Conservation (phyloP, 2,329 filamentous ascomycete species). For the Basipetospora chlamydospora region DNA sequence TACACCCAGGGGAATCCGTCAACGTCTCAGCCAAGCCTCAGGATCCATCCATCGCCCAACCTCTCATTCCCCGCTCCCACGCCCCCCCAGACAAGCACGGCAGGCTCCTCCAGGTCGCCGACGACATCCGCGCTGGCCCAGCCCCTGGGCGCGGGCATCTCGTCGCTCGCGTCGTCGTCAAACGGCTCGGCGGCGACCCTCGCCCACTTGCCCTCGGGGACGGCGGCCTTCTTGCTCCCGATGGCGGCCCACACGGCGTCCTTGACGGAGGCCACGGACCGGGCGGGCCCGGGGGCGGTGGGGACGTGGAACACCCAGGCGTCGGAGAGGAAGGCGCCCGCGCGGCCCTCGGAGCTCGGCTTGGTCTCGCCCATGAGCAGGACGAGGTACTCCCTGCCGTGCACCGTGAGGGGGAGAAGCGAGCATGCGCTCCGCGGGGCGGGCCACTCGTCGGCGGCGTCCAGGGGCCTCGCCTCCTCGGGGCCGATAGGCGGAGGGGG, state of each 20-base stretch:
- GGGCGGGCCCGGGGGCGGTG: conserved; percentile 27
- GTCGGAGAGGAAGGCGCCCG: conserved; percentile 42
- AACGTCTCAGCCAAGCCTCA: conserved; percentile 30
- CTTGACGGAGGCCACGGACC: conserved; percentile 39
- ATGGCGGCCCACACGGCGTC: conserved; percentile 39
- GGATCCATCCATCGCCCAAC: conserved; percentile 49
- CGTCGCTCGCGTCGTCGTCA: conserved; percentile 35
- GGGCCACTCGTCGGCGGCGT: conserved; percentile 24
- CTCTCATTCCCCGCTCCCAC: conserved; percentile 33
- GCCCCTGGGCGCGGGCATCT: conserved; percentile 37
- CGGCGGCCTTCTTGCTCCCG: conserved; percentile 35
- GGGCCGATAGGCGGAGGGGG: no score
- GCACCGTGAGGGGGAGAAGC: conserved; percentile 40
- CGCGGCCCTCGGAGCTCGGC: conserved; percentile 33
- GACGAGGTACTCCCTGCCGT: conserved; percentile 47
- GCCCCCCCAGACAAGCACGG: conserved; percentile 47
- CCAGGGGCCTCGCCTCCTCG: conserved; percentile 8
- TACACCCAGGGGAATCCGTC: background rate
- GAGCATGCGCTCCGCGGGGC: conserved; percentile 34
- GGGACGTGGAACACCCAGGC: conserved; percentile 50
- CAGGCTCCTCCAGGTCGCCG: conserved; percentile 44
- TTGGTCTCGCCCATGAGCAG: conserved; percentile 44
- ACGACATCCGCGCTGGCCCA: conserved; percentile 43
- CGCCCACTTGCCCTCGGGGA: conserved; percentile 48
- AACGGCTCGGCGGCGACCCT: conserved; percentile 30